Base-by-base conservation (phyloP, 148 eudicot genomes). In the Rhododendron ferrugineum region DNA sequence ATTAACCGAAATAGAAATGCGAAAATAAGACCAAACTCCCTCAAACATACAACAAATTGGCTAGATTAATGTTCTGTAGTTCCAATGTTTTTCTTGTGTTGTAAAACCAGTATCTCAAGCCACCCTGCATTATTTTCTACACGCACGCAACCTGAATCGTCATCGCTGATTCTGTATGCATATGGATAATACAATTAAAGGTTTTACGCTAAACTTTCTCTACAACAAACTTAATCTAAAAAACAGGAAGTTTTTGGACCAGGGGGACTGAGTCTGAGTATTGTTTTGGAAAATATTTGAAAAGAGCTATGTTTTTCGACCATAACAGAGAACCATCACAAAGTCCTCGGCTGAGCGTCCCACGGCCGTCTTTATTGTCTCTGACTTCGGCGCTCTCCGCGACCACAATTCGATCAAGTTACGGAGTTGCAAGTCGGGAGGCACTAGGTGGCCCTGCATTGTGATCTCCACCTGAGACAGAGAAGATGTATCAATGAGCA, bases 271-370 rank as follows among this genome's bases (percentile, higher is more conserved):
- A 36, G 46, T 14, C 4, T 0, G 0, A 73, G 23, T 5, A 36
- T 16, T 34, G 10, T 13, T 73, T 11, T 74, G 23, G 20, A 66
- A 64, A 23, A 62, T n/a, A 30, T 28, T 77, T 49, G 54, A 60
- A 22, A 68, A 49, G 72, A 46, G 83, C 11, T 49, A 80, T 42
- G 28, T 13, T 66, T 77, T 88, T 42, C 89, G 85, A 73, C 84
- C 89, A 88, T 90, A 90, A 32, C 80, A 18, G 15, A 86, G 62
- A 46, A 74, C 81, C 87, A 86, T 86, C 20, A 86, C 85, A 56
- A 28, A 86, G 11, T 86, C 85, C 74, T 75, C n/a, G 10, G 81
- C 87, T 0, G 81, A 82, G 82, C 84, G 44, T 62, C 87, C 87
- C 28, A 82, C 85, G 0, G 56, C 3, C 6, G 85, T 32, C 37